Percentiles rank a stretch among this genome's conserved stretches.
These are phyloP conservation scores for Balamuthia mandrillaris DNA, from an alignment of 208 protist genomes.

Conservation along the genomic window DNA sequence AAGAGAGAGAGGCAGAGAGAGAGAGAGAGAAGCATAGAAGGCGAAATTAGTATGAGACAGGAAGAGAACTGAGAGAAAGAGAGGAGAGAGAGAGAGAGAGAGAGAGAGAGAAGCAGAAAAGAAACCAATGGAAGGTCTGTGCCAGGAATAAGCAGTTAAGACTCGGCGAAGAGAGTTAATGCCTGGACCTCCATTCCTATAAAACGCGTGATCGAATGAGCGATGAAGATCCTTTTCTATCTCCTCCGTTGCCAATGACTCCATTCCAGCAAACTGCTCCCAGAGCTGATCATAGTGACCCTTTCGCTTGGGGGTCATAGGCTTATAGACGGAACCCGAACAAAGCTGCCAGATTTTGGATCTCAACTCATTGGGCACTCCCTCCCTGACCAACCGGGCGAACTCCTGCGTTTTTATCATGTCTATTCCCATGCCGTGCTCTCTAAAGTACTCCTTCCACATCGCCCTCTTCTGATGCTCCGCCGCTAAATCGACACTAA, in stretches of 20 bases:
- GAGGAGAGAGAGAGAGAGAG: no score
- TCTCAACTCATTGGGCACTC: neutral
- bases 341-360: neutral
- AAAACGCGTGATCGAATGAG: conserved; percentile 27
- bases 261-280: neutral
- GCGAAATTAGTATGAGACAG: no score
- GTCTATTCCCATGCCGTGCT: conserved; percentile 27
- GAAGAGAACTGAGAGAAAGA: no score
- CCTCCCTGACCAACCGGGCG: neutral
- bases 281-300: neutral
- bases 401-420: conserved; percentile 11
- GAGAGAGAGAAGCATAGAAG: no score
- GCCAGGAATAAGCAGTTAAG: conserved; percentile 14
- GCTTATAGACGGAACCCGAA: neutral
- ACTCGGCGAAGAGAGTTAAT: conserved; percentile 2
- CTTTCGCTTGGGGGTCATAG: neutral
- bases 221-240: conserved; percentile 28
- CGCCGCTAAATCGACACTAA: no score
- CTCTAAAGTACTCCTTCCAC: conserved; percentile 1
- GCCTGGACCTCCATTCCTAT: neutral
- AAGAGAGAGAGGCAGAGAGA: no score
- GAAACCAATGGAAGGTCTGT: conserved; percentile 16
- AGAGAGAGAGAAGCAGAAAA: no score
- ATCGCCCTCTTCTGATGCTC: neutral
- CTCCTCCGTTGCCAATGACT: conserved; percentile 10